A percentile compares a stretch with the other conserved stretches of the same genome.
Evolutionary conservation across 768 basidiomycete species (phyloP).

Genomic region (Podaxis sp.): DNA sequence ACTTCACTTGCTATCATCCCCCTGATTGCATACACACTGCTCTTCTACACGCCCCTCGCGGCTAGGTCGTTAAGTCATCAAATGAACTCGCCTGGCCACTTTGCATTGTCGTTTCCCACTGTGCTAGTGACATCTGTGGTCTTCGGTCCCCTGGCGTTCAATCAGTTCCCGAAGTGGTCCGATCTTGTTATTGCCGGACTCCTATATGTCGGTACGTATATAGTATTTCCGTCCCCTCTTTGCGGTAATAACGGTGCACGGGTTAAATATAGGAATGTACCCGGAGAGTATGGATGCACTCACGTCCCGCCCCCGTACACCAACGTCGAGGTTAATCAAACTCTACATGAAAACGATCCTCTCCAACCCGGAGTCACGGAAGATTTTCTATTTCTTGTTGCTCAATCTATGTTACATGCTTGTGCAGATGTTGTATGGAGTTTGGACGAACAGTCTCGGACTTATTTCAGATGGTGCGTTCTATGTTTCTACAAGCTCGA

Average conservation of each 20-base stretch:
- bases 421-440: conserved; percentile 94
- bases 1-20: conserved; percentile 58
- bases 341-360: conserved; percentile 89
- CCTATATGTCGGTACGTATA: conserved; percentile 58
- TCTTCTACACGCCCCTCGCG: conserved; percentile 59
- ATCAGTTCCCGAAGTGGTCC: conserved; percentile 53
- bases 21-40: conserved; percentile 55
- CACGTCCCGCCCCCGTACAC: conserved; percentile 44
- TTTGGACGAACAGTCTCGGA: conserved; percentile 96
- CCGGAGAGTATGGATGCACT: conserved; percentile 44
- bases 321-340: conserved; percentile 52
- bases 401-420: conserved; percentile 96
- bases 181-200: conserved; percentile 58
- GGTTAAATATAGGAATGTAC: conserved; percentile 43
- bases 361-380: conserved; percentile 86
- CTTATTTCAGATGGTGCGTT: conserved; percentile 89
- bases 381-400: conserved; percentile 95
- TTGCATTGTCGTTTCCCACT: conserved; percentile 56
- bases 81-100: conserved; percentile 53
- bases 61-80: conserved; percentile 43
- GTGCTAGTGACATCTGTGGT: conserved; percentile 46
- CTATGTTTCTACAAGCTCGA: no score
- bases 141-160: conserved; percentile 62
- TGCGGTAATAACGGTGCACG: neutral
- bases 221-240: neutral